Evolutionary conservation across 108 stramenopile genomes (phyloP).

Genomic region (Hondaea fermentalgiana): DNA sequence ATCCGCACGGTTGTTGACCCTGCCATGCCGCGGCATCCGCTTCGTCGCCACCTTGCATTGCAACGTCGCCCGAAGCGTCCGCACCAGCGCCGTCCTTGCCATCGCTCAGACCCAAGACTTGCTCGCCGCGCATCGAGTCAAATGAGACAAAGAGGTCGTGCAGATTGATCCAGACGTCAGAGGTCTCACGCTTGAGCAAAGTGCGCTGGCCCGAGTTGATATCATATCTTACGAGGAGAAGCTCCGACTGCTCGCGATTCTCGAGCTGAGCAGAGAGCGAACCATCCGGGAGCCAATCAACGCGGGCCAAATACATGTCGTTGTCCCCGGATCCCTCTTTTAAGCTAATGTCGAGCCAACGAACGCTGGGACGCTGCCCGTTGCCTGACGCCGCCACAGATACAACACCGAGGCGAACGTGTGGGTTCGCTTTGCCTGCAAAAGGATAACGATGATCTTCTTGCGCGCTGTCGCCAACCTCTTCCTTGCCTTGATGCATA

Average conservation of each 20-base stretch:
- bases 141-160: conserved; percentile 61
- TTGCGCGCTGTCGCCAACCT: conserved; percentile 31
- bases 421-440: conserved; percentile 73
- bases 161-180: conserved; percentile 78
- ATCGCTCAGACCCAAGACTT: not conserved
- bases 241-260: conserved; percentile 65
- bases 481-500: conserved; percentile 51
- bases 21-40: not conserved
- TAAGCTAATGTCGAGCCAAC: conserved; percentile 27
- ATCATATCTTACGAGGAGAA: conserved; percentile 56
- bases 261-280: conserved; percentile 71
- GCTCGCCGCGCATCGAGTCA: not conserved
- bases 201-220: conserved; percentile 32
- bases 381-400: conserved; percentile 17
- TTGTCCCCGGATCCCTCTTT: conserved; percentile 51
- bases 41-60: not conserved
- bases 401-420: conserved; percentile 59
- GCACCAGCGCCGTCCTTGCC: not conserved
- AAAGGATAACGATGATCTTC: conserved; percentile 89
- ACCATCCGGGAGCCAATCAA: conserved; percentile 70
- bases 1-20: not conserved
- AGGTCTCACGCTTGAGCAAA: conserved; percentile 60
- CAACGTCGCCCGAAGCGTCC: not conserved
- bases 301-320: conserved; percentile 69
- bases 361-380: not conserved